Base-by-base conservation (phyloP, 176 grass and related monocot genomes). In the Themeda triandra region DNA sequence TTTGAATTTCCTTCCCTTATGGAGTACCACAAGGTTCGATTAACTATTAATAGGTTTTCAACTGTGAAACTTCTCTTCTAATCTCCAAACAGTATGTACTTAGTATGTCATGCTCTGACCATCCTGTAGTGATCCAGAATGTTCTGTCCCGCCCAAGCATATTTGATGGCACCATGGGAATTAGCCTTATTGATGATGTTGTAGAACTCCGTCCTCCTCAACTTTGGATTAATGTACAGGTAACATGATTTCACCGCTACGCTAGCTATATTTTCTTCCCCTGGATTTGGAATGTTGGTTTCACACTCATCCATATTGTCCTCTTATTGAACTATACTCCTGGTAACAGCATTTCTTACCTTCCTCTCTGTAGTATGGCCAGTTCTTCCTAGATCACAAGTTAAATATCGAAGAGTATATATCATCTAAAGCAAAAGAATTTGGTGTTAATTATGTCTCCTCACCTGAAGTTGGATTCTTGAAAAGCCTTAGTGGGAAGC, bases 151-250 rank as follows among this genome's bases (percentile, higher is more conserved):
- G 91, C 81, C 91, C 96, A 75, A 96, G 96, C 64, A 69, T 88
- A 86, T 99, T 99, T 63, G 96, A 99, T 66, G 90, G 86, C 67
- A 9, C 44, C 30, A 51, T 99, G 21, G 80, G 80, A 79, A 91
- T 87, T 69, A 90, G 48, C 67, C 85, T 83, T 69, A 71, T 99
- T 85, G 89, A 93, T 63, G 91, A 99, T 77, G 71, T 94, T 53
- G 72, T 63, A 6, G 66, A 29, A 71, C 85, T 96, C 82, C 73
- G 10, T 8, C 96, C 93, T 32, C 56, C 40, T 66, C 66, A 78
- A 17, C 27, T 99, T 85, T 99, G 96, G 96, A 58, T 99, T 83
- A 96, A 99, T 82, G 91, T 99, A 77, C 87, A 99, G 89, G 96
- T 96, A 91, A 60, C 46, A 30, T 62, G 36, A 69, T 59, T 75